phyloP scores from a whole-genome alignment of 441 rosid species.

The Geranium incanum region DNA sequence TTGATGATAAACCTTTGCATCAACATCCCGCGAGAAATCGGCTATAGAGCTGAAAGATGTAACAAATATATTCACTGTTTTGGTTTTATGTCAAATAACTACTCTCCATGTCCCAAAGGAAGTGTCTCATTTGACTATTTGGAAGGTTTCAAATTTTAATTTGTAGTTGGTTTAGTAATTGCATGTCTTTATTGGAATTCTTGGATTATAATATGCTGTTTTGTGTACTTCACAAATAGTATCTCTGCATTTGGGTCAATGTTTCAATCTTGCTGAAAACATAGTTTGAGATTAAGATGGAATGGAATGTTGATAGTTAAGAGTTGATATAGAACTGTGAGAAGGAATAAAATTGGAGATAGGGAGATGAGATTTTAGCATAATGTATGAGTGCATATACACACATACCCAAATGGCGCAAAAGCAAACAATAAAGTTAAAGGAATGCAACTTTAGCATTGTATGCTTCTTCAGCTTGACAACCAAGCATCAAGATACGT shows the following conservation, averaged over 20 bases:
- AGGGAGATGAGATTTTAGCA: not conserved
- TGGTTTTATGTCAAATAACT: not conserved
- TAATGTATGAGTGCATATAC: not conserved
- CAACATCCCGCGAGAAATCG: not conserved
- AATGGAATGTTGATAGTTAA: too few relatives aligned
- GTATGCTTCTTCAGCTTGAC: not conserved
- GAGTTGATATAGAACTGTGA: too few relatives aligned
- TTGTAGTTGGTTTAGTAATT: too few relatives aligned
- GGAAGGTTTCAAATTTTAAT: not conserved
- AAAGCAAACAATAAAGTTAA: not conserved
- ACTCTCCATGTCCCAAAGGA: not conserved
- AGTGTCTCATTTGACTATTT: not conserved
- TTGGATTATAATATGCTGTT: too few relatives aligned
- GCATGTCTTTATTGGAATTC: too few relatives aligned
- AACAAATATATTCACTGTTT: not conserved
- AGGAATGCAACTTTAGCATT: not conserved
- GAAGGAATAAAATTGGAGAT: too few relatives aligned
- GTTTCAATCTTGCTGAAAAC: not conserved
- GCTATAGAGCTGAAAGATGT: not conserved
- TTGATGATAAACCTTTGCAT: not conserved
- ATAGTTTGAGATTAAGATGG: too few relatives aligned
- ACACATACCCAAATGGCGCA: not conserved
- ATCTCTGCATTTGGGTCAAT: not conserved
- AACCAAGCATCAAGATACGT: not conserved
- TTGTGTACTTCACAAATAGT: not conserved